Evolutionary conservation across 2,329 filamentous ascomycete genomes (phyloP).

Genomic region (Cytospora piceae): DNA sequence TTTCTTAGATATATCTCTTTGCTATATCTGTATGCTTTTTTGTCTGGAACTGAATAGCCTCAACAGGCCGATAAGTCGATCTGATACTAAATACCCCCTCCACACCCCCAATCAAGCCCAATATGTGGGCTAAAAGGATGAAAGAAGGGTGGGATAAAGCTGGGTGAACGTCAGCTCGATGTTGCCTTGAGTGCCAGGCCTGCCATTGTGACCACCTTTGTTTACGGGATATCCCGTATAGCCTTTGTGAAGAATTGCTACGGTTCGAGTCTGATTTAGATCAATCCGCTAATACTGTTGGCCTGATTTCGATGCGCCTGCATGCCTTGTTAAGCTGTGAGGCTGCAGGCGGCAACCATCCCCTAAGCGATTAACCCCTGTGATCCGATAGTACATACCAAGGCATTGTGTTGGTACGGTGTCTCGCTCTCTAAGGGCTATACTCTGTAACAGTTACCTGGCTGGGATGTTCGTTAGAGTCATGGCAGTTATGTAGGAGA

Average conservation of each 20-base stretch:
- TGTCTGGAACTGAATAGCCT: background rate
- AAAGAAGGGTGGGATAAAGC: background rate
- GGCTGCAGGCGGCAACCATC: background rate
- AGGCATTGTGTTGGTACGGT: too few species aligned
- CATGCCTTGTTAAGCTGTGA: background rate
- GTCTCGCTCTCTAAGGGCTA: too few species aligned
- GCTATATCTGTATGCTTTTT: background rate
- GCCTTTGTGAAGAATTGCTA: background rate
- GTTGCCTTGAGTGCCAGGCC: background rate
- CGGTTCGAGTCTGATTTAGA: background rate
- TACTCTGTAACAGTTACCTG: too few species aligned
- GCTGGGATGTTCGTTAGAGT: too few species aligned
- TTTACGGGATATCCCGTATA: background rate
- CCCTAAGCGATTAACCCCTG: background rate
- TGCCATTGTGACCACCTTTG: background rate
- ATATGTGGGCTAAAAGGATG: background rate
- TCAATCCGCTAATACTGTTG: background rate
- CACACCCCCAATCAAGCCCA: background rate
- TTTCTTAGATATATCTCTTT: background rate
- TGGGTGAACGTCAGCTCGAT: background rate
- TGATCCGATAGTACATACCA: background rate
- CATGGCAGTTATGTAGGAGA: too few species aligned
- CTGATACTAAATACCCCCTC: background rate
- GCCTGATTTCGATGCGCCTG: background rate
- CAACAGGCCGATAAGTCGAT: background rate